Conservation (phyloP, 192 early-diverging fungal species). For the Coemansia sp. region DNA sequence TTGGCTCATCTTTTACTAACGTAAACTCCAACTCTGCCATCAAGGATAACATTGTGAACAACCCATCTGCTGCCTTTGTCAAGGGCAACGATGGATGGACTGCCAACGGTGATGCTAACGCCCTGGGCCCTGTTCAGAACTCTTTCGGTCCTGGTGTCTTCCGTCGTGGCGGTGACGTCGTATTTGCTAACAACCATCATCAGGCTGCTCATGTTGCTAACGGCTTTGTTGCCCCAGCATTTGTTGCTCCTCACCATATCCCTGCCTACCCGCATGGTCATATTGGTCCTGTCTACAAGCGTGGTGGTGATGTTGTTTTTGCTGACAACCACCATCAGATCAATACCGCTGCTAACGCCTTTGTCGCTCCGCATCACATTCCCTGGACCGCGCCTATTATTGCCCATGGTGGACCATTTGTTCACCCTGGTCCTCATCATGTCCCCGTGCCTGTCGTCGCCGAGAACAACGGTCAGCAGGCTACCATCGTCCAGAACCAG, state of each 20-base stretch:
- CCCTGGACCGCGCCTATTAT: neutral
- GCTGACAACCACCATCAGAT: conserved; percentile 27
- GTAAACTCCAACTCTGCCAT: conserved; percentile 45
- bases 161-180: conserved; percentile 33
- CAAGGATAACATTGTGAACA: conserved; percentile 55
- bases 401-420: neutral
- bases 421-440: conserved; percentile 2
- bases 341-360: neutral
- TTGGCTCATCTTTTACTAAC: conserved; percentile 43
- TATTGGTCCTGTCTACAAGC: conserved; percentile 21
- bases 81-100: conserved; percentile 54
- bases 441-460: neutral
- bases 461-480: conserved; percentile 14
- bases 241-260: conserved; percentile 1
- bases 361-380: neutral
- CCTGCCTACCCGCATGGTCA: neutral
- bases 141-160: conserved; percentile 21
- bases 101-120: conserved; percentile 48
- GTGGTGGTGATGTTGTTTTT: conserved; percentile 30
- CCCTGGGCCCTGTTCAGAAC: conserved; percentile 50
- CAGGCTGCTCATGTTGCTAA: conserved; percentile 22
- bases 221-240: conserved; percentile 2
- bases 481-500: conserved; percentile 46
- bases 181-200: conserved; percentile 50
- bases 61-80: conserved; percentile 34